These are phyloP conservation scores for Parascedosporium putredinis DNA, from an alignment of 2,329 filamentous ascomycete species.

Conservation along the genomic window DNA sequence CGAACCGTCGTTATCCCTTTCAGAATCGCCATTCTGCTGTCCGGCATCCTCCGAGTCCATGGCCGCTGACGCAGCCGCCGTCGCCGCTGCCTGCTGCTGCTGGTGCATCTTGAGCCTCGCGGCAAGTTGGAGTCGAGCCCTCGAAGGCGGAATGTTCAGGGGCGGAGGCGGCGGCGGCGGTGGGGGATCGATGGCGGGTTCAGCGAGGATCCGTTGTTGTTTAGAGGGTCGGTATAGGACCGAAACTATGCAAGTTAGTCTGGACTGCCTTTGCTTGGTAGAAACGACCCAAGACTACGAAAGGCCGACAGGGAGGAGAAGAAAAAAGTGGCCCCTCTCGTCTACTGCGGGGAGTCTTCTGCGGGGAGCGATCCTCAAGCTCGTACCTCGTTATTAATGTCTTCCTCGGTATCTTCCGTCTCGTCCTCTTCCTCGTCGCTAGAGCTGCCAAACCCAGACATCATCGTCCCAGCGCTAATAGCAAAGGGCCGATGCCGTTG, in stretches of 20 bases:
- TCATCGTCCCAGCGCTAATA: slow-evolving; percentile 61
- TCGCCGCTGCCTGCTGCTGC: slow-evolving; percentile 44
- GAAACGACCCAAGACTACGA: not conserved
- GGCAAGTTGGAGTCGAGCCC: slow-evolving; percentile 83
- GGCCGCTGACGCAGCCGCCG: slow-evolving; percentile 32
- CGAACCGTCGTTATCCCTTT: slow-evolving; percentile 16
- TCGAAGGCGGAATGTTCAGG: slow-evolving; percentile 74
- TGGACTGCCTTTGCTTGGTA: not conserved
- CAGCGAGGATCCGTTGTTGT: slow-evolving; percentile 33
- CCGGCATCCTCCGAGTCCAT: slow-evolving; percentile 30
- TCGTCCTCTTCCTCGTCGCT: slow-evolving; percentile 96
- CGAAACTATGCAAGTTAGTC: slow-evolving; percentile 35
- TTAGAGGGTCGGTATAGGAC: slow-evolving; percentile 46
- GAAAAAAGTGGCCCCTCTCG: slow-evolving; percentile 33
- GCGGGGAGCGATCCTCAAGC: too few relatives aligned
- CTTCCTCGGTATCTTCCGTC: slow-evolving; percentile 73
- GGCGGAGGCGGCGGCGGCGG: slow-evolving; percentile 58
- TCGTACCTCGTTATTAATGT: slow-evolving; percentile 59
- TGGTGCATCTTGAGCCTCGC: slow-evolving; percentile 69
- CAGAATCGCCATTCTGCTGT: slow-evolving; percentile 26
- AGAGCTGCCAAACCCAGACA: slow-evolving; percentile 88
- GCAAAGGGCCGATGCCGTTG: slow-evolving; percentile 64
- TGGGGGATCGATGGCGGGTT: slow-evolving; percentile 49
- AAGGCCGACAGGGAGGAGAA: slow-evolving; percentile 45
- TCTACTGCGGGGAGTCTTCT: slow-evolving; percentile 39